Conservation (phyloP, 768 basidiomycete species). For the Leucosporidium yakuticum region DNA sequence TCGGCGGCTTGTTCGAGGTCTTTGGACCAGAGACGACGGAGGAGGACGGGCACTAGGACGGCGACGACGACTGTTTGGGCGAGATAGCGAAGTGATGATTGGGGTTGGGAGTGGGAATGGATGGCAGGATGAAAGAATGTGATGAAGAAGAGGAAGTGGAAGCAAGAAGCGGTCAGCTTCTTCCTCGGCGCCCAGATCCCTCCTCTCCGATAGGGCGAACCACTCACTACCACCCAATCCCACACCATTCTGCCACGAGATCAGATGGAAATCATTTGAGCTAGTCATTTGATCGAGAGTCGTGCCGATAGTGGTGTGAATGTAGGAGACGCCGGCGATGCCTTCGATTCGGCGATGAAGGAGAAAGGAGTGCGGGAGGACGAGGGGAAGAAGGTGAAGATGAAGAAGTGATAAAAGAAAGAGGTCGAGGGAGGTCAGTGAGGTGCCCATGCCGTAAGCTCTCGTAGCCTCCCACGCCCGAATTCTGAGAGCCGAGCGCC, state of each 20-base stretch:
- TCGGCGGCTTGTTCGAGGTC: slow-evolving; percentile 23
- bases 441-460: too few relatives aligned
- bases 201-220: too few relatives aligned
- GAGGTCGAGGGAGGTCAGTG: background rate
- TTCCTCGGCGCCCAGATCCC: too few relatives aligned
- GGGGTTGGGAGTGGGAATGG: too few relatives aligned
- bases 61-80: slow-evolving; percentile 20
- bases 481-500: too few relatives aligned
- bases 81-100: background rate
- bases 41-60: slow-evolving; percentile 26
- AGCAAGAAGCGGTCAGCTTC: too few relatives aligned
- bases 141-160: background rate
- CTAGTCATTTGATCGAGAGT: slow-evolving; percentile 91
- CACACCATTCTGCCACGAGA: slow-evolving; percentile 50
- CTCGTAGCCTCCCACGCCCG: too few relatives aligned
- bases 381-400: too few relatives aligned
- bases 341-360: slow-evolving; percentile 17
- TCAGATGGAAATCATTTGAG: slow-evolving; percentile 83
- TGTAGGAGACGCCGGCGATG: slow-evolving; percentile 82
- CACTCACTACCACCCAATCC: slow-evolving; percentile 30
- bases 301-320: slow-evolving; percentile 79
- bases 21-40: slow-evolving; percentile 14
- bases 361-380: too few relatives aligned
- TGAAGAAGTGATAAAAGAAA: background rate
- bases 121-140: too few relatives aligned